Conservation (phyloP, 148 eudicot species). For the Rhododendron henanense region DNA sequence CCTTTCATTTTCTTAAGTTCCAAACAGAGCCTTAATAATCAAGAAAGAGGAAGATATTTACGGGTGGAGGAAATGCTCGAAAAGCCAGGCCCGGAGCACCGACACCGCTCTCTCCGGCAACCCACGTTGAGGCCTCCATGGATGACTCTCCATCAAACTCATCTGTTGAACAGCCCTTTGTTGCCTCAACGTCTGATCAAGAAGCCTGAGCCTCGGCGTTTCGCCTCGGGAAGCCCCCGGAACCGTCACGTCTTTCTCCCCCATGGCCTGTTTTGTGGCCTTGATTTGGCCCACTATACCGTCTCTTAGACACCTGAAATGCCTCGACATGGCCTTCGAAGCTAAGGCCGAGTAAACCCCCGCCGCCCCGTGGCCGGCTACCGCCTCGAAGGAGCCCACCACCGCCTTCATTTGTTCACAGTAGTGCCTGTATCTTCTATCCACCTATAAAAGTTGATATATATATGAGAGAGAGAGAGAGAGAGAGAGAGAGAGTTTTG, state of each 20-base stretch:
- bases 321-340: conserved; percentile 94
- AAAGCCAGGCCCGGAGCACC: conserved; percentile 95
- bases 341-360: conserved; percentile 67
- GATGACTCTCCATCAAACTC: conserved; percentile 80
- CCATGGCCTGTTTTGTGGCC: conserved; percentile 71
- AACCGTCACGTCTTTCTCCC: conserved; percentile 53
- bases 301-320: conserved; percentile 75
- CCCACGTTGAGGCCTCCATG: conserved; percentile 96
- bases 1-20: too few species aligned
- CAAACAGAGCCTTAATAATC: too few species aligned
- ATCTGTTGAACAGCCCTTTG: conserved; percentile 81
- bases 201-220: conserved; percentile 80
- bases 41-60: conserved; percentile 12
- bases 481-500: neutral
- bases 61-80: conserved; percentile 98
- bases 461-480: neutral
- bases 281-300: conserved; percentile 67
- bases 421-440: conserved; percentile 82
- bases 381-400: conserved; percentile 68
- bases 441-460: conserved; percentile 45
- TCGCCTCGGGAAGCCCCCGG: conserved; percentile 70
- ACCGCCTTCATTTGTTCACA: conserved; percentile 82
- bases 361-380: conserved; percentile 69
- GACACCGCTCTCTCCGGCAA: conserved; percentile 90
- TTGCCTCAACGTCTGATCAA: conserved; percentile 83